Evolutionary conservation across 78 protist genomes (phyloP).

Genomic region (Guillardia theta): DNA sequence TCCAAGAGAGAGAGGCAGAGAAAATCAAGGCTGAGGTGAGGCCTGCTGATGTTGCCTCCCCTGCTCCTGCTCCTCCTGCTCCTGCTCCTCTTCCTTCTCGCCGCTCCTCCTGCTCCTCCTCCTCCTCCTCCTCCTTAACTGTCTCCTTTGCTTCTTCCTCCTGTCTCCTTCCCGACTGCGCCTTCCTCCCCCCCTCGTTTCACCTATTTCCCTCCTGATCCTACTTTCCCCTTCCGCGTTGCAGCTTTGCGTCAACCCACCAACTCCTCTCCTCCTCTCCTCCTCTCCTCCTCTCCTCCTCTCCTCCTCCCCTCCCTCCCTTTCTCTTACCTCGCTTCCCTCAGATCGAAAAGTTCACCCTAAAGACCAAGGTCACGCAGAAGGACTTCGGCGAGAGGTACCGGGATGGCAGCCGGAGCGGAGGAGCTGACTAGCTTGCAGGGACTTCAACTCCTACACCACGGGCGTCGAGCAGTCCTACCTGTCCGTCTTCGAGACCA

Average conservation of each 20-base stretch:
- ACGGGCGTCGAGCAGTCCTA: background rate
- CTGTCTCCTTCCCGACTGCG: too few relatives aligned
- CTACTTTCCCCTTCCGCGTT: too few relatives aligned
- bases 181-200: too few relatives aligned
- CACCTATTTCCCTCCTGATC: too few relatives aligned
- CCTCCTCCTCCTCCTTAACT: too few relatives aligned
- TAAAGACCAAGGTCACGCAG: background rate
- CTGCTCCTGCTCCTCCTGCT: too few relatives aligned
- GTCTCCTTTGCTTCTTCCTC: too few relatives aligned
- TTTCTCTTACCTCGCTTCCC: background rate
- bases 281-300: background rate
- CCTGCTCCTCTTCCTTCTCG: too few relatives aligned
- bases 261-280: background rate
- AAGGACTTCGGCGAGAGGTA: background rate
- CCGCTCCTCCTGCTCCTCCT: too few relatives aligned
- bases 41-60: too few relatives aligned
- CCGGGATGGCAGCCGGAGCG: background rate
- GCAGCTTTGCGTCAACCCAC: background rate
- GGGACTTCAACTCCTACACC: background rate
- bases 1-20: slow-evolving; percentile 28
- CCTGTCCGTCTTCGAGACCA: background rate
- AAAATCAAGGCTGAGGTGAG: background rate
- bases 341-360: background rate
- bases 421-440: too few relatives aligned
- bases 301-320: background rate